Base-by-base conservation (phyloP, 1,284 basidiomycete genomes). In the Schizopora paradoxa region DNA sequence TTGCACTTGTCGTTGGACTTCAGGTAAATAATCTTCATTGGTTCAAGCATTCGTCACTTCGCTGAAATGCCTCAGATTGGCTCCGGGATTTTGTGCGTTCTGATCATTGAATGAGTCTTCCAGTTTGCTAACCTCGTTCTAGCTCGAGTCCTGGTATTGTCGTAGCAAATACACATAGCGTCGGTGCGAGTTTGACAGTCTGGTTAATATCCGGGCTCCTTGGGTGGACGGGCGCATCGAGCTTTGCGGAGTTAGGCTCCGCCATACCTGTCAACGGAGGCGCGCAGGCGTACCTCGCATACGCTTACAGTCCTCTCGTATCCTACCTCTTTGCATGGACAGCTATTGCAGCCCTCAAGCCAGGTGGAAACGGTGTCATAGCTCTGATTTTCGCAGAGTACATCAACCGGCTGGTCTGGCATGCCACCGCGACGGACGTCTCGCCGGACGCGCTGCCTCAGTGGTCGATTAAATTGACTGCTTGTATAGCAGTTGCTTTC, bases 381-480 rank as follows among this genome's bases (percentile, higher is more conserved):
- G 77, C 74, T 42, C 74, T 86, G 34, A 83, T 86, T 44, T 86
- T 84, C 56, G 73, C 77, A 6, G 95, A 99, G 68, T 99, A 99
- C 61, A 64, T 96, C 47, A 95, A 86, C 60, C 73, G 83, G 54
- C 69, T 89, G 51, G 74, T 88, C 59, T 82, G 79, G 76, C 79
- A 85, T 59, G 71, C 68, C 47, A 75, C 76, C 14, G 68, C 71
- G 48, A 69, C 73, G 59, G 74, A 80, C 53, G 76, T 78, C 57
- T 82, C 86, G 25, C 77, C 81, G 5, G 82, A 88, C 58, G 79
- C 77, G 34, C 83, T 95, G 45, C 91, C 94, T 26, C 78, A 86
- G 52, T 96, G 91, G 92, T 81, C 87, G n/a, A 90, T 90, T 67
- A 96, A 95, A 67, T 65, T 93, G 48, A 91, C 89, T 21, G 95